Evolutionary conservation across 306 rosid genomes (phyloP), one percentile per base, ranked within the genome.

Genomic region (Adenanthera pavonina): DNA sequence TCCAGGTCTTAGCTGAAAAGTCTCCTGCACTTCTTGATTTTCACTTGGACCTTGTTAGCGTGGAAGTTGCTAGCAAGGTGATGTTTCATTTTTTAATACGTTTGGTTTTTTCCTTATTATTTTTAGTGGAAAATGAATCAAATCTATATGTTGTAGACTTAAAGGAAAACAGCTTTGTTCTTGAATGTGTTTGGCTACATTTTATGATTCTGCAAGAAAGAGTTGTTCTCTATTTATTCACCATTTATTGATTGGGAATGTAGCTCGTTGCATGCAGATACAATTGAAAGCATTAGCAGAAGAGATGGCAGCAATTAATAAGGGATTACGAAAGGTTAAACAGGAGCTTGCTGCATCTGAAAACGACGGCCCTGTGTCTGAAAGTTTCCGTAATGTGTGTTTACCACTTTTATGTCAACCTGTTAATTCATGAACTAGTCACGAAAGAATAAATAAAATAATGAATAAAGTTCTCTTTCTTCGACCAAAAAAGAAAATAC

Each of bases 221-320:
- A 1, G 25, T 64, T 3, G 3, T 35, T 61, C 68, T 33, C 68
- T 34, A 12, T 5, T 61, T 61, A 61, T 61, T 61, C 40, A 33
- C 67, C 67, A 47, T 68, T 43, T 51, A n/a, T 41, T 81, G 74
- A 80, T 80, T 76, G 77, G 72, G 64, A 72, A 77, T 34, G 44
- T 44, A 34, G 69, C 78, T 85, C 69, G 80, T 82, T 89, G 81
- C 90, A 93, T 88, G 82, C 92, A 96, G 99, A 94, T 96, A 87
- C 99, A 93, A 96, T 89, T 96, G 90, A 96, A 96, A 87, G 89
- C 98, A 78, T 91, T 96, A 86, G 98, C 99, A 54, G 98, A 96
- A 90, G 99, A 96, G 89, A 96, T 96, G 99, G 94, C 90, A 86
- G 97, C 98, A 72, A 89, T 96, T 83, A 91, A 85, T 72, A 96